Conservation (phyloP, 768 basidiomycete genomes). For the Tylopilus vinaceipallidus region DNA sequence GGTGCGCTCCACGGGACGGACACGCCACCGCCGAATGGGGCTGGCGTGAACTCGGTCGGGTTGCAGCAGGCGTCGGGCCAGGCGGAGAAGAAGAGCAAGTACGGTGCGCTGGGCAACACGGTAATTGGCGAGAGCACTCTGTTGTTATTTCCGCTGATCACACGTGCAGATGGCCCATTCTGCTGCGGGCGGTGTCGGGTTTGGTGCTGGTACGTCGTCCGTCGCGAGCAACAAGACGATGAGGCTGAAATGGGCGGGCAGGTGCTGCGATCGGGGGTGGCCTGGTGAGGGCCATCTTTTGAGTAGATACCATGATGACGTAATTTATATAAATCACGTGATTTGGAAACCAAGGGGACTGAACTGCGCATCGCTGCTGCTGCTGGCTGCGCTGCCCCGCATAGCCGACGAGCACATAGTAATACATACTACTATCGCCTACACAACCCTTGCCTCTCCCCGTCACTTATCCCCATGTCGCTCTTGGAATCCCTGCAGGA, state of each 20-base stretch:
- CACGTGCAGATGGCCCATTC: slow-evolving; percentile 50
- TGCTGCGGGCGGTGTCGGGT: slow-evolving; percentile 70
- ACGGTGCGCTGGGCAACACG: slow-evolving; percentile 55
- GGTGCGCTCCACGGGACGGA: slow-evolving; percentile 36
- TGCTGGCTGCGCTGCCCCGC: slow-evolving; percentile 11
- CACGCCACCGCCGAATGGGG: slow-evolving; percentile 28
- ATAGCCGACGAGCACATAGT: no score
- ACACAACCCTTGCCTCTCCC: neutral
- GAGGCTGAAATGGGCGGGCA: slow-evolving; percentile 11
- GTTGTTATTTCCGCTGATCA: slow-evolving; percentile 19
- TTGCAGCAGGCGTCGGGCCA: slow-evolving; percentile 28
- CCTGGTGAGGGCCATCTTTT: slow-evolving; percentile 49
- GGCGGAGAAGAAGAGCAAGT: slow-evolving; percentile 55
- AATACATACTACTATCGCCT: slow-evolving; percentile 8
- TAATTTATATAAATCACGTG: slow-evolving; percentile 31
- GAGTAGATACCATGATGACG: slow-evolving; percentile 9
- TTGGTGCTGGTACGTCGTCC: slow-evolving; percentile 60
- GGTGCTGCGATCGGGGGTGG: slow-evolving; percentile 54
- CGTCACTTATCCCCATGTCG: slow-evolving; percentile 21
- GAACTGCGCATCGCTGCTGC: no score
- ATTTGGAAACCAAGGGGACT: no score
- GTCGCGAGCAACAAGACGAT: neutral
- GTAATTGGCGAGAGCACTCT: slow-evolving; percentile 32
- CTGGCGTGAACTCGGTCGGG: slow-evolving; percentile 30
- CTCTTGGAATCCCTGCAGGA: slow-evolving; percentile 31